phyloP scores from a whole-genome alignment of 371 early-diverging fungal genomes.

The Apophysomyces elegans region DNA sequence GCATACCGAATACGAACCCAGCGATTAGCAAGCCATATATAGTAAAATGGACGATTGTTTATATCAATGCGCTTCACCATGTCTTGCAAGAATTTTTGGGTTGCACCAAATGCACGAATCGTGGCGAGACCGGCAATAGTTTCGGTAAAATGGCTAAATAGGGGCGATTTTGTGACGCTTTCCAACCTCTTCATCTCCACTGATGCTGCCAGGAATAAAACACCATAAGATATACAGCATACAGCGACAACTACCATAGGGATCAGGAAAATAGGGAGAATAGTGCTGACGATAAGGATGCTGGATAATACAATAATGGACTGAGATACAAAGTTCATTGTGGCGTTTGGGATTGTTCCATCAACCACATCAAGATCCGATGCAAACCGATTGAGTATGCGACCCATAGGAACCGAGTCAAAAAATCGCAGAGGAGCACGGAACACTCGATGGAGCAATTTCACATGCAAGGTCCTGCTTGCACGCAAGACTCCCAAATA shows the following conservation, averaged over 20 bases:
- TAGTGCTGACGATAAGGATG: slow-evolving; percentile 60
- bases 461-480: slow-evolving; percentile 46
- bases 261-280: slow-evolving; percentile 58
- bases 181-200: slow-evolving; percentile 82
- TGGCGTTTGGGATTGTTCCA: slow-evolving; percentile 38
- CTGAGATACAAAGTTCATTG: slow-evolving; percentile 55
- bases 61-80: slow-evolving; percentile 54
- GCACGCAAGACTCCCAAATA: slow-evolving; percentile 53
- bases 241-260: slow-evolving; percentile 44
- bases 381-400: slow-evolving; percentile 78
- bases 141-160: slow-evolving; percentile 78
- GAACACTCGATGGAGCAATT: slow-evolving; percentile 53
- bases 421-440: slow-evolving; percentile 78
- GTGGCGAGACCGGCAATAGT: slow-evolving; percentile 63
- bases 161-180: slow-evolving; percentile 70
- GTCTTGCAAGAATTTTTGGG: slow-evolving; percentile 54
- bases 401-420: slow-evolving; percentile 85
- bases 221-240: slow-evolving; percentile 52
- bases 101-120: slow-evolving; percentile 75
- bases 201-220: slow-evolving; percentile 66
- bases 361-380: slow-evolving; percentile 51
- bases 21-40: slow-evolving; percentile 76
- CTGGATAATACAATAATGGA: slow-evolving; percentile 57
- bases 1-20: slow-evolving; percentile 80
- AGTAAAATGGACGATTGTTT: slow-evolving; percentile 70